Percentiles rank a stretch among this genome's conserved stretches.
These are phyloP conservation scores for Nepenthes gracilis DNA, from an alignment of 148 eudicot genomes.

Conservation along the genomic window DNA sequence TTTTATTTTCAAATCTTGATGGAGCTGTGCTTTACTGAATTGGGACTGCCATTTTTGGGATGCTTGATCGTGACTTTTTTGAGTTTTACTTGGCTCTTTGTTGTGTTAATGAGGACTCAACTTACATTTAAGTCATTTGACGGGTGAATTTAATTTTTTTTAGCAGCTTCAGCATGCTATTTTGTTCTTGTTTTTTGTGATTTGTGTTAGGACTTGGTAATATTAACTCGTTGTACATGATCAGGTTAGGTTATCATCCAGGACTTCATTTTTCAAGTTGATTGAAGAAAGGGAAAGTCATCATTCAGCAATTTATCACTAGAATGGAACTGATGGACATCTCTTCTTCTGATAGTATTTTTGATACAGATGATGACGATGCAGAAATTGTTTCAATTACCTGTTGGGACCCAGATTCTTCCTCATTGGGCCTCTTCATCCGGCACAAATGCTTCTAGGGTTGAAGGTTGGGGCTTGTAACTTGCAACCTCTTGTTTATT, in stretches of 20 bases:
- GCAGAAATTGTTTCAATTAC: constrained; percentile 24
- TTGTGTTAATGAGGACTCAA: no score
- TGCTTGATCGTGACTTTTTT: no score
- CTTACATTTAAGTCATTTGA: no score
- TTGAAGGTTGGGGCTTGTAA: constrained; percentile 16
- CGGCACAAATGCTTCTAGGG: constrained; percentile 10
- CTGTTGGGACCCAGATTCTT: constrained; percentile 17
- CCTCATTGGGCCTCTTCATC: constrained; percentile 25
- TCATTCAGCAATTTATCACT: constrained; percentile 15
- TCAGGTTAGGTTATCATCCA: constrained; percentile 1
- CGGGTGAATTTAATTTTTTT: no score
- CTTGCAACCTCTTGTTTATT: not conserved
- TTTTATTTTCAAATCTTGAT: no score
- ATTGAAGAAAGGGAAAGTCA: constrained; percentile 7
- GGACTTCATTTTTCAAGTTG: constrained; percentile 13
- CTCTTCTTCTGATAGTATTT: constrained; percentile 53
- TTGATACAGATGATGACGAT: constrained; percentile 44
- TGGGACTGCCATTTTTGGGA: no score
- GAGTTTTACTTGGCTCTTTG: no score
- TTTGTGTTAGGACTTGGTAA: no score
- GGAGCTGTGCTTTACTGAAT: no score
- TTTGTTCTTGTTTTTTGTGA: no score
- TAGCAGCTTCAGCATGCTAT: no score
- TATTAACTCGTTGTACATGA: not conserved
- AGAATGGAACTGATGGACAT: constrained; percentile 44